Evolutionary conservation across 139 green algal species (phyloP), one percentile per base, ranked within the genome.

Genomic region (Pleodorina starrii): DNA sequence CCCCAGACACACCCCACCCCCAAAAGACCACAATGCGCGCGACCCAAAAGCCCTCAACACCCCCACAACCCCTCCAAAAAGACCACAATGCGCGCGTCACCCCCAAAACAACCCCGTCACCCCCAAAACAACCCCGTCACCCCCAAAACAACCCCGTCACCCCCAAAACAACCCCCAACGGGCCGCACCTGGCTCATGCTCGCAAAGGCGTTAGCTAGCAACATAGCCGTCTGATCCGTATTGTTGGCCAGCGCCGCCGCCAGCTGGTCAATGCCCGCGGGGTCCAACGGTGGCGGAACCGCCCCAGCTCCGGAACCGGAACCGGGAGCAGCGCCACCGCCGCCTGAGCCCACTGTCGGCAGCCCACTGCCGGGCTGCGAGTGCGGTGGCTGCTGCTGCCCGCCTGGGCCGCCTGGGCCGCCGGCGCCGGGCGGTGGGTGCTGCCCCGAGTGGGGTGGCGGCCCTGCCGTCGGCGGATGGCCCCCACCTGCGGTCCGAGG

Each of bases 171-270:
- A n/a, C n/a, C n/a, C n/a, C n/a, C n/a, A n/a, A n/a, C 38, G 16
- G 23, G 16, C 5, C 80, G 2, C 66, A 88, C 82, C 82, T 88
- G 82, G 82, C 82, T 88, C 82, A 88, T 88, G 60, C 66, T 80
- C 25, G 82, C 66, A 69, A 88, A 79, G 32, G 66, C 82, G 32
- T 88, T 88, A 5, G 82, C 82, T 44, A 88, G 63, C 66, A 88
- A 42, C 80, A 87, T 77, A 0, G 80, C 80, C 42, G 80, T 87
- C 80, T 87, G 82, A 43, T 88, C 82, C 0, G 9, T 25, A 63
- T 88, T 88, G 81, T 21, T 66, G 17, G 81, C 81, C 42, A 87
- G 63, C n/a, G 81, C 81, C 43, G 81, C 81, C 29, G 81, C 81
- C 60, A 87, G 81, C 81, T 87, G 81, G 60, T 87, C 81, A 14